Evolutionary conservation across 208 protist species (phyloP).

Genomic region (Crithidia bombi): DNA sequence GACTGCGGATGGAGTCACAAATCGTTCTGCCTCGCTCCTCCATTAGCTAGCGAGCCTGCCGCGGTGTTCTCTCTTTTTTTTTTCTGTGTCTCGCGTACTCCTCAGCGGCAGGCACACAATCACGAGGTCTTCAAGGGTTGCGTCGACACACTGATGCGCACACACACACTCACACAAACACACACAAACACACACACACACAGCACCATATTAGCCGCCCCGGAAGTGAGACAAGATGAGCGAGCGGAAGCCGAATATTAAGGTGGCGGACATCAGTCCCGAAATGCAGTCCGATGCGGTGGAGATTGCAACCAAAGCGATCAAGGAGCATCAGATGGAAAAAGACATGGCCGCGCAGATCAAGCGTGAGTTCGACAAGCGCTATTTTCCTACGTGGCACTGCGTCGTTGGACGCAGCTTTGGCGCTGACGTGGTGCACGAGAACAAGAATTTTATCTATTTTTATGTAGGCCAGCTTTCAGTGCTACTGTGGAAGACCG

Average conservation of each 20-base stretch:
- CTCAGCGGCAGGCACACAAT: no score
- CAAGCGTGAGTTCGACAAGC: slow-evolving; percentile 99
- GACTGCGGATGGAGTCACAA: no score
- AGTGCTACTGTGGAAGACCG: slow-evolving; percentile 97
- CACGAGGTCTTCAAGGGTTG: no score
- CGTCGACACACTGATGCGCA: no score
- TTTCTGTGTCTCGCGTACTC: no score
- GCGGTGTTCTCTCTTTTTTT: no score
- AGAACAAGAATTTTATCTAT: slow-evolving; percentile 99
- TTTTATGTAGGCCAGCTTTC: slow-evolving; percentile 99
- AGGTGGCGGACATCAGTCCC: slow-evolving; percentile 94
- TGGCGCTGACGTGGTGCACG: slow-evolving; percentile 99
- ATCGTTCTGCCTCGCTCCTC: no score
- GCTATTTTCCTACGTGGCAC: slow-evolving; percentile 99
- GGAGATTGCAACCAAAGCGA: slow-evolving; percentile 96
- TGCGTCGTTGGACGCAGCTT: slow-evolving; percentile 99
- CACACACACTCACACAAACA: background rate
- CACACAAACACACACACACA: background rate
- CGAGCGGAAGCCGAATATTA: slow-evolving; percentile 89
- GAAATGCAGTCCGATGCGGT: slow-evolving; percentile 98
- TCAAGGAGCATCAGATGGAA: slow-evolving; percentile 99
- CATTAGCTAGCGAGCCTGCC: no score
- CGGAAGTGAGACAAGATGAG: no score
- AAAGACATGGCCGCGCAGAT: slow-evolving; percentile 99
- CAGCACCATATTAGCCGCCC: background rate